Base-by-base conservation (phyloP, 2,329 filamentous ascomycete genomes). In the Aspergillus amoenus region DNA sequence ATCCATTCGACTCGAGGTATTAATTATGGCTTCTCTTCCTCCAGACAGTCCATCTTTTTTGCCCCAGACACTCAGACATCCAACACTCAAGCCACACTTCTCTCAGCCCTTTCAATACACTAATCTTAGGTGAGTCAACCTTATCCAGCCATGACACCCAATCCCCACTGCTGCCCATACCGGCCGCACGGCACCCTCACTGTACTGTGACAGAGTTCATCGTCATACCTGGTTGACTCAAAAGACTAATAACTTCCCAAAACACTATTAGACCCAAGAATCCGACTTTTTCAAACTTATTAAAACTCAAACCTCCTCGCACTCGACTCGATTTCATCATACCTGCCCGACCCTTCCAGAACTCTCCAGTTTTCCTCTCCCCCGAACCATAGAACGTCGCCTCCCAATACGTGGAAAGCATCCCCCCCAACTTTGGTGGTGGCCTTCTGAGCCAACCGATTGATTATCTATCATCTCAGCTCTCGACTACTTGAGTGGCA, bases 311-410 rank as follows among this genome's bases (percentile, higher is more conserved):
- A 39, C 42, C 27, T 4, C n/a, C 43, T 30, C 22, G 27, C 27
- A 24, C 7, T 18, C 27, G 11, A 30, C n/a, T 30, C 15, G 34
- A 17, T 32, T 46, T 22, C 30, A 34, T 37, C 34, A 47, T 32
- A 17, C 27, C 42, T 40, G 22, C 51, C 22, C 30, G 51, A 41
- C 51, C 27, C 21, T 54, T 54, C 51, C 22, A 54, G 51, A 54
- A 54, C 51, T 6, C 46, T 54, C 51, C 47, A 30, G n/a, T 30
- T 17, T 17, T 42, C 13, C 50, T 44, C 3, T 32, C n/a, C 18
- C 32, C 30, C 53, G 52, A 48, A 50, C 44, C 65, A 63, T 51
- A 44, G 68, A 67, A 69, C 61, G 57, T 65, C 65, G 58, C 66
- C 65, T 65, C 60, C 62, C 53, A 61, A 37, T 24, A 27, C 42